Conservation (phyloP, 139 green algal genomes). For the Zygnema cylindricum region DNA sequence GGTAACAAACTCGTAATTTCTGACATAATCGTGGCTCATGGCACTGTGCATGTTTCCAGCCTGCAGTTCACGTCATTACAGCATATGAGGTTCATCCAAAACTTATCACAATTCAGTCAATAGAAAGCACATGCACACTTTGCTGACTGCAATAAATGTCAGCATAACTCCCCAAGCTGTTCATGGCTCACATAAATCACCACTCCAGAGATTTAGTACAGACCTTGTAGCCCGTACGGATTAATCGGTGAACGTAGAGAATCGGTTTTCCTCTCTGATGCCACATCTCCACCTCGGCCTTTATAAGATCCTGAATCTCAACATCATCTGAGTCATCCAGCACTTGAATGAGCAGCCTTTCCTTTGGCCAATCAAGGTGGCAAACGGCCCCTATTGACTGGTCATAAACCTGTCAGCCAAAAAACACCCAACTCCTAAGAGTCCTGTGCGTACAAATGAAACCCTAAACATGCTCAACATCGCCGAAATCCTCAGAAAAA, state of each 20-base stretch:
- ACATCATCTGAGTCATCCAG: conserved; percentile 85
- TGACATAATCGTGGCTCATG: conserved; percentile 56
- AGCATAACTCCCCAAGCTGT: no score
- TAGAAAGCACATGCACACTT: conserved; percentile 82
- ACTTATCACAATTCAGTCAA: conserved; percentile 5
- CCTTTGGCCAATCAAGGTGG: conserved; percentile 77
- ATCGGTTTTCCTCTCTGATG: conserved; percentile 74
- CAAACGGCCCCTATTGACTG: conserved; percentile 81
- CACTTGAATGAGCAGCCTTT: conserved; percentile 71
- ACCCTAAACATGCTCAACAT: no score
- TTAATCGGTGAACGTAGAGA: conserved; percentile 71
- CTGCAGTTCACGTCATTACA: conserved; percentile 44
- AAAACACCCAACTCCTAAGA: no score
- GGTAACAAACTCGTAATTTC: conserved; percentile 74
- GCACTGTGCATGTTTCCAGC: conserved; percentile 51
- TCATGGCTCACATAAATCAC: neutral
- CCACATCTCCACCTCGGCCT: conserved; percentile 53
- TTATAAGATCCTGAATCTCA: conserved; percentile 71
- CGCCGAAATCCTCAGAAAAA: no score
- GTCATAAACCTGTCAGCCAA: conserved; percentile 74
- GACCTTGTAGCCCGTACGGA: conserved; percentile 70
- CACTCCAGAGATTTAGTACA: neutral
- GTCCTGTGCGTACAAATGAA: no score
- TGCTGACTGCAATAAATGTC: conserved; percentile 30
- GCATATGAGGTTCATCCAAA: neutral